Evolutionary conservation across 495 filamentous ascomycete species (phyloP).

Genomic region (Penicillium manginii): DNA sequence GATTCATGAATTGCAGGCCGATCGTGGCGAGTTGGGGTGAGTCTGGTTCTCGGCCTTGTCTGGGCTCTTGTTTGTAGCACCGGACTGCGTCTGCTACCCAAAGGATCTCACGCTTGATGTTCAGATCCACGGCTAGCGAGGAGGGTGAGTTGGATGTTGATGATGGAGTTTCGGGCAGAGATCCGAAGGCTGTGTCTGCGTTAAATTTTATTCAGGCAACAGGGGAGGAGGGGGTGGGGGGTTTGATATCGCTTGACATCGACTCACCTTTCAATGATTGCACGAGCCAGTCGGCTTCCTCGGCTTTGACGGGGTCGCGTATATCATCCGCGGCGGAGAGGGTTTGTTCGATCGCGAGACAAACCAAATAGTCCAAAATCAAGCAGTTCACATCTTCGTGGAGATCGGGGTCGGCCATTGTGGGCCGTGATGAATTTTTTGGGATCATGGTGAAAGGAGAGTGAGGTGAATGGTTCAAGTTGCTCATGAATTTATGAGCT

Average conservation of each 20-base stretch:
- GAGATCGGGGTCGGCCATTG: slow-evolving; percentile 19
- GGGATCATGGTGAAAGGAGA: no score
- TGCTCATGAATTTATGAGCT: no score
- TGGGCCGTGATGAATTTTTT: no score
- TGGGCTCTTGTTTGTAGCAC: not conserved
- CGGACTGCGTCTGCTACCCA: not conserved
- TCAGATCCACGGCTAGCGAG: not conserved
- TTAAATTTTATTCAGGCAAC: no score
- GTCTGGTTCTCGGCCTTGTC: not conserved
- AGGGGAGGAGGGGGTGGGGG: not conserved
- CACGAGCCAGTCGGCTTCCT: slow-evolving; percentile 29
- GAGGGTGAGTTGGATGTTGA: not conserved
- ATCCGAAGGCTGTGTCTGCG: no score
- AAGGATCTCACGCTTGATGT: not conserved
- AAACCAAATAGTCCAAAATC: slow-evolving; percentile 60
- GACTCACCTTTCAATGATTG: slow-evolving; percentile 29
- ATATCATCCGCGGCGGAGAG: slow-evolving; percentile 20
- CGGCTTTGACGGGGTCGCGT: not conserved
- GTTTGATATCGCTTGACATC: not conserved
- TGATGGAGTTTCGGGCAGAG: no score
- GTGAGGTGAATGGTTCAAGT: no score
- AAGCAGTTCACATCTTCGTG: slow-evolving; percentile 50
- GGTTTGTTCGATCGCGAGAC: slow-evolving; percentile 41
- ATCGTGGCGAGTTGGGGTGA: slow-evolving; percentile 42
- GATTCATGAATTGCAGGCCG: slow-evolving; percentile 49